Base-by-base conservation (phyloP, 1,284 basidiomycete species). In the Spongispora temasekensis region DNA sequence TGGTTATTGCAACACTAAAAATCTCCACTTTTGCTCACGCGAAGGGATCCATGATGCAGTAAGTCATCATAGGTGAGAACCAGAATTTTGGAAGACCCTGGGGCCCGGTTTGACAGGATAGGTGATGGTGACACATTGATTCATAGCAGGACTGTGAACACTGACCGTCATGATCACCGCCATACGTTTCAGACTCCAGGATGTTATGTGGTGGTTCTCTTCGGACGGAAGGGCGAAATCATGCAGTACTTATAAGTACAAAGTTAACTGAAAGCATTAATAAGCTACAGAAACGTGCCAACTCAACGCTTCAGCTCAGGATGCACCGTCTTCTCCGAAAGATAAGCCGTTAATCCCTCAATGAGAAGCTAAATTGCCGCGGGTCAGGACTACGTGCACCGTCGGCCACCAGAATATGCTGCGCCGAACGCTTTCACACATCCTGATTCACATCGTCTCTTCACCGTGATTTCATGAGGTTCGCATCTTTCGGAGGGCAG, bases 301-400 rank as follows among this genome's bases (percentile, higher is more conserved):
- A 15, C 27, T 50, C 17, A 31, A 17, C 31, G 13, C 8, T 30
- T 21, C 30, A 21, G 8, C 7, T 40, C 17, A 44, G 30, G 51
- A 61, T 46, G 62, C 44, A 42, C 52, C 57, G 37, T 59, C 65
- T 65, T 71, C 62, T 62, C 58, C 10, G 31, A 67, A 51, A 35
- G 71, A 70, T 63, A 53, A 53, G 34, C 55, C 57, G 32, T n/a
- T n/a, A 10, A 10, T 56, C 35, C 53, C 40, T 61, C 34, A 10
- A 52, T 60, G 68, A 68, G 60, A 32, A 55, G 17, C 5, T 27
- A 57, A 55, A 56, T 67, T 55, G 15, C 70, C 71, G 71, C 55
- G 59, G 60, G 58, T 35, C n/a, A 40, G 31, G 28, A 44, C 42
- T 23, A 37, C 25, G n/a, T 10, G 5, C 56, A 51, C 62, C 27